Base-by-base conservation (phyloP, 352 stramenopile genomes). In the Phytophthora podocarpi region DNA sequence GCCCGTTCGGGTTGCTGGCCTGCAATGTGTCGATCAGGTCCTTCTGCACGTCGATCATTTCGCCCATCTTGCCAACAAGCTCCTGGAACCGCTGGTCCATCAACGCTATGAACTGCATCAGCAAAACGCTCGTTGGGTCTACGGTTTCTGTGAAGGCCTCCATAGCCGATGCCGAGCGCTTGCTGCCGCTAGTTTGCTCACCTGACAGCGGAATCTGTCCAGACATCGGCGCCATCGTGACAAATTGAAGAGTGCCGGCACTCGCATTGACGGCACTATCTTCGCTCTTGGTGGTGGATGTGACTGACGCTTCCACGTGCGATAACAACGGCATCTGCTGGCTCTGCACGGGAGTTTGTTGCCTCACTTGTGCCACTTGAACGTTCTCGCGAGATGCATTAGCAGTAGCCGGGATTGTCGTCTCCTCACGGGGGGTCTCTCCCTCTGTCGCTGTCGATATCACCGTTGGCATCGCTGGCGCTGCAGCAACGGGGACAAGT, bases 31-130 rank as follows among this genome's bases (percentile, higher is more conserved):
- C 76, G 24, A 90, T 80, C 30, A 93, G 60, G 34, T 87, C 68
- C 34, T 82, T 82, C 63, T 93, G 84, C 27, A 82, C 78, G 31
- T 90, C 81, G 35, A 91, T 80, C 71, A 93, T 85, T 34, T 91
- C 76, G 40, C 76, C 67, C 78, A 93, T 86, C 59, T 89, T 91
- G 49, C 73, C 55, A 26, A 84, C 67, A n/a, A 93, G 67, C 47
- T 93, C 84, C 48, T 89, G 80, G 51, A 89, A 89, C 10, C 82
- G 78, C 37, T 77, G 78, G 40, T 93, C 78, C 70, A 91, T 85
- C 30, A 90, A 54, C 42, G 73, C 61, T 28, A 90, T 70, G 46
- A 87, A 85, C 52, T 85, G 71, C 48, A 85, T 64, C 28, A 86
- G 40, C 40, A 84, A 46, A 32, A 61, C 63, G 43, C 52, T 72